Conservation (phyloP, 2,329 filamentous ascomycete species). For the Elsinoe perseae region DNA sequence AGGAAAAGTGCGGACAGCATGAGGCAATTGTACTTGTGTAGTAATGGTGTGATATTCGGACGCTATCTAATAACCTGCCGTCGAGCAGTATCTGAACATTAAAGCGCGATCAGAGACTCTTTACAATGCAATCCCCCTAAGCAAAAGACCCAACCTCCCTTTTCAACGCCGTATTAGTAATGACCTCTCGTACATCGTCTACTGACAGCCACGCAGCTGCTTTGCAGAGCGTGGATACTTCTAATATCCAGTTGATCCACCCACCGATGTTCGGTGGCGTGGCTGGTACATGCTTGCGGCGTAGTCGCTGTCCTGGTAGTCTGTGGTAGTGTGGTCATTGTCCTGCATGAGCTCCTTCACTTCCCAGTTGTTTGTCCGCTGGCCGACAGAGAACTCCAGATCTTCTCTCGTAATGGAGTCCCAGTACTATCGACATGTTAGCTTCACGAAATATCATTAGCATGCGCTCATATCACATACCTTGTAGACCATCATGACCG, state of each 20-base stretch:
- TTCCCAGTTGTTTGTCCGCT: slow-evolving; percentile 95
- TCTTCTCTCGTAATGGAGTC: slow-evolving; percentile 98
- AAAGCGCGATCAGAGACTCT: neutral
- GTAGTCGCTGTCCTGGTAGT: slow-evolving; percentile 63
- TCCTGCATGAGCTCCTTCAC: slow-evolving; percentile 88
- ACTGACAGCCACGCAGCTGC: neutral
- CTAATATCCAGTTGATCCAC: slow-evolving; percentile 14
- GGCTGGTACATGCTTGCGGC: slow-evolving; percentile 41
- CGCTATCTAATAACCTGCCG: slow-evolving; percentile 1
- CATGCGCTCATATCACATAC: slow-evolving; percentile 37
- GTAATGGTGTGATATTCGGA: neutral
- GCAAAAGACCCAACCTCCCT: neutral
- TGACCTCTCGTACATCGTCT: slow-evolving; percentile 2
- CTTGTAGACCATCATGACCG: slow-evolving; percentile 99
- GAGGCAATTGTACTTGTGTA: neutral
- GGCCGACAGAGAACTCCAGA: slow-evolving; percentile 93
- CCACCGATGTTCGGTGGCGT: slow-evolving; percentile 20
- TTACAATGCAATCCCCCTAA: neutral
- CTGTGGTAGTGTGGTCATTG: slow-evolving; percentile 65
- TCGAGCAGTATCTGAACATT: slow-evolving; percentile 2
- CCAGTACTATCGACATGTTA: slow-evolving; percentile 66
- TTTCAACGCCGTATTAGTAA: slow-evolving; percentile 8
- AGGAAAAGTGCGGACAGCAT: neutral
- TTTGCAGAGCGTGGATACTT: neutral
- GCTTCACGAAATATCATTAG: neutral